Evolutionary conservation across 805 yeast genomes (phyloP).

Genomic region (Starmera quercuum): DNA sequence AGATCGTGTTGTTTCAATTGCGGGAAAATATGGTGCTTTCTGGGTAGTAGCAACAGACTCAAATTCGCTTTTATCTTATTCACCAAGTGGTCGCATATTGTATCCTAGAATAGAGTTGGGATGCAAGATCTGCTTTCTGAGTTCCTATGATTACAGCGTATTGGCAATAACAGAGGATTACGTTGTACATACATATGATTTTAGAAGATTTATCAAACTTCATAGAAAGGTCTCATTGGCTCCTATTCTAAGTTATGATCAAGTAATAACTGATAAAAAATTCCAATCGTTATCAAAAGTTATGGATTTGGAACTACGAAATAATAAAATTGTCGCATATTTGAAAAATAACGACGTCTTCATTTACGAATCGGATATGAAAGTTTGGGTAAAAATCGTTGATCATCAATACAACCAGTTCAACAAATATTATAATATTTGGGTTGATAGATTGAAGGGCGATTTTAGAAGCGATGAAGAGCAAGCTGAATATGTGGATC

Average conservation of each 20-base stretch:
- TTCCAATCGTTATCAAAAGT: conserved; percentile 16
- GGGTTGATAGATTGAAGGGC: conserved; percentile 7
- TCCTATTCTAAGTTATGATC: conserved; percentile 37
- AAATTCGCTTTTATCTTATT: conserved; percentile 43
- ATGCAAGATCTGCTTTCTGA: conserved; percentile 30
- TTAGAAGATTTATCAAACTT: conserved; percentile 26
- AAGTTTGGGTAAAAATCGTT: conserved; percentile 38
- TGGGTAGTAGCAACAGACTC: conserved; percentile 52
- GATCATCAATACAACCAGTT: conserved; percentile 22
- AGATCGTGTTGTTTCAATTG: conserved; percentile 27
- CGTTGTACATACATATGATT: conserved; percentile 41
- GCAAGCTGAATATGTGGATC: not conserved
- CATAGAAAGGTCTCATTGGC: conserved; percentile 43
- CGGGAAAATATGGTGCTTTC: conserved; percentile 34
- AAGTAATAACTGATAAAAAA: conserved; percentile 13
- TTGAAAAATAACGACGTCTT: conserved; percentile 32
- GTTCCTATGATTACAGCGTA: conserved; percentile 25
- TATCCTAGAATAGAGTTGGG: conserved; percentile 49
- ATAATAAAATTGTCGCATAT: conserved; percentile 33
- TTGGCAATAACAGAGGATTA: conserved; percentile 45
- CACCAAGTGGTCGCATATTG: conserved; percentile 37
- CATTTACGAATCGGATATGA: conserved; percentile 32
- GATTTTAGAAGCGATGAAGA: not conserved
- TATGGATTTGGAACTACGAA: conserved; percentile 26
- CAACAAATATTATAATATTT: conserved; percentile 10